Evolutionary conservation across 108 stramenopile genomes (phyloP).

Genomic region (Fistulifera pelliculosa): DNA sequence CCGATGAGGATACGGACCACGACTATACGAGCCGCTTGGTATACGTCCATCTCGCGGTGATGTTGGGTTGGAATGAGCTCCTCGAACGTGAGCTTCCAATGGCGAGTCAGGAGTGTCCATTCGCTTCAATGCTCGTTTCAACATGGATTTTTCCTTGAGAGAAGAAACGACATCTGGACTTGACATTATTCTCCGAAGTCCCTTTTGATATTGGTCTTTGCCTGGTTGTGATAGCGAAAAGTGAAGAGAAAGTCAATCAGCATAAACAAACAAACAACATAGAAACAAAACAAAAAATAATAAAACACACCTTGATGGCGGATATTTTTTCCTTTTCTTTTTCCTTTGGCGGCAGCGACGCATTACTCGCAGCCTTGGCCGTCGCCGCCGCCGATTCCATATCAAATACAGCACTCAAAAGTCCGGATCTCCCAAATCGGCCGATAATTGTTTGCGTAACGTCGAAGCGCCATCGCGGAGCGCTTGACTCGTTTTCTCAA

Average conservation of each 20-base stretch:
- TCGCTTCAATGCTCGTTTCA: neutral
- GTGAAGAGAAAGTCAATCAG: too few species aligned
- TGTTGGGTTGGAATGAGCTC: neutral
- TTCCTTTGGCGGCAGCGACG: neutral
- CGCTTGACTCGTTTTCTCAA: slow-evolving; percentile 71
- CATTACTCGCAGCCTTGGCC: neutral
- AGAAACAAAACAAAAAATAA: too few species aligned
- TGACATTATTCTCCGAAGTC: slow-evolving; percentile 20
- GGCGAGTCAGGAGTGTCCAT: neutral
- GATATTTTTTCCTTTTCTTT: neutral
- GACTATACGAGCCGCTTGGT: neutral
- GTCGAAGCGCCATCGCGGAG: slow-evolving; percentile 67
- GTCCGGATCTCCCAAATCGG: slow-evolving; percentile 52
- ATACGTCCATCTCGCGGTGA: neutral
- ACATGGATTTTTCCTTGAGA: neutral
- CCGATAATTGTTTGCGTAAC: slow-evolving; percentile 53
- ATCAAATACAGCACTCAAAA: slow-evolving; percentile 55
- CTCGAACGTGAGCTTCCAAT: neutral
- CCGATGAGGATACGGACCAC: neutral
- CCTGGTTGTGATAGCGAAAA: too few species aligned
- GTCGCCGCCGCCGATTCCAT: neutral
- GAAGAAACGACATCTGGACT: slow-evolving; percentile 7
- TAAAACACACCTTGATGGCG: neutral
- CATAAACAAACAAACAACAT: too few species aligned
- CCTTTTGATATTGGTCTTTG: slow-evolving; percentile 11